Evolutionary conservation across 2,329 filamentous ascomycete genomes (phyloP).

Genomic region (Aspergillus pseudoglaucus): DNA sequence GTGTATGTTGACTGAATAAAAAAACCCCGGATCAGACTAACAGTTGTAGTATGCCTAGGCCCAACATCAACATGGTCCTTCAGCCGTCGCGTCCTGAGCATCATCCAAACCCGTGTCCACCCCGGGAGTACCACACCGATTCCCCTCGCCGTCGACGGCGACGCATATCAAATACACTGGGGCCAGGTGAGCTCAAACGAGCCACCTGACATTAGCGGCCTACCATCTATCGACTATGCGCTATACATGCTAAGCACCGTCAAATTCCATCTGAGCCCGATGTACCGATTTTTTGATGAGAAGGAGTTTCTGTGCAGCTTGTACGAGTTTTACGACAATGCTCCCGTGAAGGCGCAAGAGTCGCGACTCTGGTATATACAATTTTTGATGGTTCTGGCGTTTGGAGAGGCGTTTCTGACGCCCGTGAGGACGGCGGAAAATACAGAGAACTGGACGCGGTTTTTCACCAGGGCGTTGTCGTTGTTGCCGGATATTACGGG

Average conservation of each 20-base stretch:
- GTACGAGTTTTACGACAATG: slow-evolving; percentile 33
- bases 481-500: slow-evolving; percentile 35
- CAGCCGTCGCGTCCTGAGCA: slow-evolving; percentile 41
- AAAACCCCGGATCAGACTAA: not conserved
- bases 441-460: slow-evolving; percentile 39
- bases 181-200: slow-evolving; percentile 32
- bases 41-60: slow-evolving; percentile 42
- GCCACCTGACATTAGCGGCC: slow-evolving; percentile 23
- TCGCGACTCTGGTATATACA: slow-evolving; percentile 45
- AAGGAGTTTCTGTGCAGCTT: slow-evolving; percentile 40
- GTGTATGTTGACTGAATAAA: slow-evolving; percentile 5
- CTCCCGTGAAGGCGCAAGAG: slow-evolving; percentile 18
- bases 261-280: slow-evolving; percentile 49
- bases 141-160: slow-evolving; percentile 43
- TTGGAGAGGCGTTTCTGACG: slow-evolving; percentile 46
- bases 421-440: slow-evolving; percentile 26
- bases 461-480: slow-evolving; percentile 39
- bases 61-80: slow-evolving; percentile 53
- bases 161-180: slow-evolving; percentile 45
- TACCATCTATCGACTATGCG: slow-evolving; percentile 47
- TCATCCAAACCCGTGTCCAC: slow-evolving; percentile 43
- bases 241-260: slow-evolving; percentile 50
- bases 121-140: slow-evolving; percentile 30
- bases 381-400: slow-evolving; percentile 45
- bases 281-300: slow-evolving; percentile 51